These are phyloP conservation scores for Crotalaria pallida DNA, from an alignment of 306 rosid genomes.

Conservation along the genomic window DNA sequence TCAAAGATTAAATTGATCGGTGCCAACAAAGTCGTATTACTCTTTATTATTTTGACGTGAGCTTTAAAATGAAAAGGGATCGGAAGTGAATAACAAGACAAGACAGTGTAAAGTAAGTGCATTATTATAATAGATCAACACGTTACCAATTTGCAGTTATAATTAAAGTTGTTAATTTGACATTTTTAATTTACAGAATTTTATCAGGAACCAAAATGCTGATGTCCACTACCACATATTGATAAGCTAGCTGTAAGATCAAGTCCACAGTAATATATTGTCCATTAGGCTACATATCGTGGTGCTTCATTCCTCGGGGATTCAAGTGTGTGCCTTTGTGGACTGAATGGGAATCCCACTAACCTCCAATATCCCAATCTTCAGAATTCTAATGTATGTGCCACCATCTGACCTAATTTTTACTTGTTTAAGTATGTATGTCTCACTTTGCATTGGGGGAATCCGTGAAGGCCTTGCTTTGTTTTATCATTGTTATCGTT, in stretches of 20 bases:
- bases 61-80: background rate
- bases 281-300: conserved; percentile 31
- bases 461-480: background rate
- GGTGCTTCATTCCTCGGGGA: conserved; percentile 24
- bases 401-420: conserved; percentile 28
- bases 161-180: background rate
- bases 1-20: too few species aligned
- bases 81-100: too few species aligned
- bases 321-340: conserved; percentile 21
- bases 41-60: background rate
- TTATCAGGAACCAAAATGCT: background rate
- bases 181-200: background rate
- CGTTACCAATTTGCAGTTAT: background rate
- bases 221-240: conserved; percentile 20
- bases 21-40: too few species aligned
- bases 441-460: background rate
- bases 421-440: background rate
- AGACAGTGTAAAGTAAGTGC: background rate
- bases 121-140: background rate
- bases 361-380: conserved; percentile 30
- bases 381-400: background rate
- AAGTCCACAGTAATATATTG: conserved; percentile 26
- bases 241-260: conserved; percentile 27
- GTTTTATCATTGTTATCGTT: background rate
- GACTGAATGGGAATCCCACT: conserved; percentile 43